Base-by-base conservation (phyloP, 75 land plant species). In the Chamaecyparis obtusa region DNA sequence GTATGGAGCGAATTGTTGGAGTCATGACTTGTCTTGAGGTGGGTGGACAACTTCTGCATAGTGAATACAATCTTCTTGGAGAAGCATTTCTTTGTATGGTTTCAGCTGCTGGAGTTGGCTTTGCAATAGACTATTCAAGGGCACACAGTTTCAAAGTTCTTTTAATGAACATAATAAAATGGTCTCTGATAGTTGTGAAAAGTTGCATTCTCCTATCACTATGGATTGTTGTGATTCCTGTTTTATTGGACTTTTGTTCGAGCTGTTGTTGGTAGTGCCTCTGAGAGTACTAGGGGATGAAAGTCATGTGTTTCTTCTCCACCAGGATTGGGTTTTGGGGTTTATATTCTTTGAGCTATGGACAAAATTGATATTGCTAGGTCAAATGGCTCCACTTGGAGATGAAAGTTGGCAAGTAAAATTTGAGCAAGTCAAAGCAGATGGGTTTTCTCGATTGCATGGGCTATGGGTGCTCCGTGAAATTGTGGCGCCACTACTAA, bases 251-350 rank as follows among this genome's bases (percentile, higher is more conserved):
- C 92, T 97, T 39, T 89, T 97, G n/a, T 97, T 97, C 86, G 99
- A 97, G 91, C 94, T 97, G 64, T 83, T 97, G 87, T 93, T 96
- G 48, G 96, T 97, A 86, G 99, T 97, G 13, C 99, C 99, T n/a
- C 90, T 97, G 93, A 92, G 99, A 35, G 99, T 97, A 7, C 98
- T 98, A 67, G 92, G 95, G 76, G 98, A 97, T 93, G 98, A 97
- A 86, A 97, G 99, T 87, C 99, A 98, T 51, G 98, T 97, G 79
- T 97, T 97, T 86, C 93, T 97, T 69, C 90, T 97, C 54, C 96
- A 96, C 86, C 99, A 97, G 88, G 99, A 97, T 80, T 97, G 99
- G 99, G 99, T 98, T 19, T 89, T 97, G 79, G 99, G 99, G 51
- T 94, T 97, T 2, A 93, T 96, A 35, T 96, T 97, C 81, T 91